Evolutionary conservation across 1,139 yeast species (phyloP).

Genomic region (Arxiozyma telluris): DNA sequence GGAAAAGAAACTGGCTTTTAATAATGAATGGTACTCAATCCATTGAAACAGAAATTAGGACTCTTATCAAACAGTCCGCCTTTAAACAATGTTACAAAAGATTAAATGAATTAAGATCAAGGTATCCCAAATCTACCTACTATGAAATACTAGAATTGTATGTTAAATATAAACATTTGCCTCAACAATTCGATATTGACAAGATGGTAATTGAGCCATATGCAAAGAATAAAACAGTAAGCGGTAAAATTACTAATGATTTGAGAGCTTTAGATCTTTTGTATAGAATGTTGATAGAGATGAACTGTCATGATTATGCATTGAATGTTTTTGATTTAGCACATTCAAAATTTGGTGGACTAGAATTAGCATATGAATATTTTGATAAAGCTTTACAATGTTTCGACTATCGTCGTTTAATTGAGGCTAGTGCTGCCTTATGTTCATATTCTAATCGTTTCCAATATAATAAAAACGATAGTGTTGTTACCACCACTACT

Average conservation of each 20-base stretch:
- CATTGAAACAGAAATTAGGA: conserved; percentile 14
- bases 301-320: conserved; percentile 20
- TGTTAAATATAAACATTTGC: conserved; percentile 24
- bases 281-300: conserved; percentile 22
- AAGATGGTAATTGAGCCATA: conserved; percentile 12
- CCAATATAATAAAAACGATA: conserved; percentile 1
- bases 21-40: background rate
- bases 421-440: conserved; percentile 21
- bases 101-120: conserved; percentile 15
- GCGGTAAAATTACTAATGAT: conserved; percentile 19
- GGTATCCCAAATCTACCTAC: conserved; percentile 22
- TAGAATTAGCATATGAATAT: conserved; percentile 23
- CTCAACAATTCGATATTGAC: conserved; percentile 20
- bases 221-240: conserved; percentile 12
- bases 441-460: conserved; percentile 14
- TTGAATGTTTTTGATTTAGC: conserved; percentile 23
- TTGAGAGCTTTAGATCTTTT: conserved; percentile 19
- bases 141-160: conserved; percentile 21
- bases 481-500: background rate
- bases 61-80: conserved; percentile 18
- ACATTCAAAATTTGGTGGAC: conserved; percentile 22
- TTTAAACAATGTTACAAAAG: conserved; percentile 24
- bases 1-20: background rate
- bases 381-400: conserved; percentile 22
- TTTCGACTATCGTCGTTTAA: conserved; percentile 21